Percentiles rank a stretch among this genome's conserved stretches.
Conservation (phyloP, 1,139 yeast species). For the Zygosaccharomyces sapae region DNA sequence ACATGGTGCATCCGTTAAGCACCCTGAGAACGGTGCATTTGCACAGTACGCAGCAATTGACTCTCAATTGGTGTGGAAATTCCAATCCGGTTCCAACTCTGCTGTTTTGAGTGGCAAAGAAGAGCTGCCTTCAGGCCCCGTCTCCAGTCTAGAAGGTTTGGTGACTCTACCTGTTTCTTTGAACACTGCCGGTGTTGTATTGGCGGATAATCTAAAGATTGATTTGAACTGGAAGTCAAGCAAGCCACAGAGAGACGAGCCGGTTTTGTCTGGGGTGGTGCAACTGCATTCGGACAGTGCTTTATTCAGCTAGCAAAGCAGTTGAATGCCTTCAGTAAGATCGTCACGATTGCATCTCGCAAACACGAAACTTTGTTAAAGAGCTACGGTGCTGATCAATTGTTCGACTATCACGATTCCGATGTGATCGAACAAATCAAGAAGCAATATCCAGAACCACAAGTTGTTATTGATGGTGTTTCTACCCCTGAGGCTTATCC, state of each 20-base stretch:
- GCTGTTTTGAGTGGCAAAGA: conserved; percentile 25
- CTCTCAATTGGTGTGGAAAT: conserved; percentile 39
- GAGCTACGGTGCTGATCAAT: conserved; percentile 54
- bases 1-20: conserved; percentile 43
- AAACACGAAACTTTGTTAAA: conserved; percentile 39
- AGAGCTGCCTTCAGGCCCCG: conserved; percentile 37
- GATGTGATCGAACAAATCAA: conserved; percentile 51
- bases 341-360: conserved; percentile 47
- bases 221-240: neutral
- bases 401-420: conserved; percentile 57
- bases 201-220: conserved; percentile 15
- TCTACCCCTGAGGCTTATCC: conserved; percentile 44
- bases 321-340: conserved; percentile 41
- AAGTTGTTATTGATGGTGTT: conserved; percentile 48
- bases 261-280: conserved; percentile 55
- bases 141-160: conserved; percentile 57
- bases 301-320: conserved; percentile 48
- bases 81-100: conserved; percentile 19
- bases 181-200: conserved; percentile 42
- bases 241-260: conserved; percentile 23
- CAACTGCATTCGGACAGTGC: conserved; percentile 49
- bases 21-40: conserved; percentile 51
- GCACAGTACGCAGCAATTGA: conserved; percentile 51
- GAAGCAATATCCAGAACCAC: conserved; percentile 41
- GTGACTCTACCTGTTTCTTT: conserved; percentile 55